A percentile compares a stretch with the other conserved stretches of the same genome.
These are phyloP conservation scores for Teunomyces panamensis DNA, from an alignment of 805 yeast species.

Conservation along the genomic window DNA sequence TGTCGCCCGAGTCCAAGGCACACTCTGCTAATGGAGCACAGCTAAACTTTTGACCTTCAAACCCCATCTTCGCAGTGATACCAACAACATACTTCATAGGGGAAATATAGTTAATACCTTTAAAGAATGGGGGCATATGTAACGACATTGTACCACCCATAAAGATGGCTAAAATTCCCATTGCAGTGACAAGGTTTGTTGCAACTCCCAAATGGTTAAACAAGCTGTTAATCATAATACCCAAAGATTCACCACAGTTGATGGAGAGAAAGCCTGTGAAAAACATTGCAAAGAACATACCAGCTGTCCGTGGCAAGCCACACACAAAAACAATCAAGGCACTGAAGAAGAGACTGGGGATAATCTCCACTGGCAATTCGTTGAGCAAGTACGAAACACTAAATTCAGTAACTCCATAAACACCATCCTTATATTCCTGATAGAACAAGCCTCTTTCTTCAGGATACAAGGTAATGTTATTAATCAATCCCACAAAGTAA, in stretches of 20 bases:
- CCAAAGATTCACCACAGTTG: slow-evolving; percentile 81
- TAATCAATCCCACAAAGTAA: slow-evolving; percentile 77
- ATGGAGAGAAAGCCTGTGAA: slow-evolving; percentile 53
- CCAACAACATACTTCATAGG: slow-evolving; percentile 74
- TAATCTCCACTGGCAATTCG: slow-evolving; percentile 67
- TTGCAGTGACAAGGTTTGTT: slow-evolving; percentile 63
- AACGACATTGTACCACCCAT: slow-evolving; percentile 86
- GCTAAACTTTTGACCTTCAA: slow-evolving; percentile 46
- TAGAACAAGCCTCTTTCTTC: slow-evolving; percentile 70
- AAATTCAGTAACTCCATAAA: slow-evolving; percentile 65
- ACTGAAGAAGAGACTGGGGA: slow-evolving; percentile 57
- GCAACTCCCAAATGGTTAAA: slow-evolving; percentile 79
- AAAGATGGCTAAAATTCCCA: slow-evolving; percentile 68
- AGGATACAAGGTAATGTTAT: slow-evolving; percentile 75
- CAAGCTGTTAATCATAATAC: slow-evolving; percentile 72
- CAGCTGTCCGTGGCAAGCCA: slow-evolving; percentile 69
- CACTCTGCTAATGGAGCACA: slow-evolving; percentile 49
- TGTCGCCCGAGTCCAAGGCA: slow-evolving; percentile 49
- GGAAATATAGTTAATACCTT: slow-evolving; percentile 70
- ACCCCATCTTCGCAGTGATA: slow-evolving; percentile 58
- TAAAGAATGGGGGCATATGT: slow-evolving; percentile 65
- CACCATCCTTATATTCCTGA: slow-evolving; percentile 72
- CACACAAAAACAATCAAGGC: slow-evolving; percentile 63
- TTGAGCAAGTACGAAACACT: slow-evolving; percentile 54
- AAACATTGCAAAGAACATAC: slow-evolving; percentile 63